Base-by-base conservation (phyloP, 176 grass and related monocot genomes). In the Eragrostis nindensis region DNA sequence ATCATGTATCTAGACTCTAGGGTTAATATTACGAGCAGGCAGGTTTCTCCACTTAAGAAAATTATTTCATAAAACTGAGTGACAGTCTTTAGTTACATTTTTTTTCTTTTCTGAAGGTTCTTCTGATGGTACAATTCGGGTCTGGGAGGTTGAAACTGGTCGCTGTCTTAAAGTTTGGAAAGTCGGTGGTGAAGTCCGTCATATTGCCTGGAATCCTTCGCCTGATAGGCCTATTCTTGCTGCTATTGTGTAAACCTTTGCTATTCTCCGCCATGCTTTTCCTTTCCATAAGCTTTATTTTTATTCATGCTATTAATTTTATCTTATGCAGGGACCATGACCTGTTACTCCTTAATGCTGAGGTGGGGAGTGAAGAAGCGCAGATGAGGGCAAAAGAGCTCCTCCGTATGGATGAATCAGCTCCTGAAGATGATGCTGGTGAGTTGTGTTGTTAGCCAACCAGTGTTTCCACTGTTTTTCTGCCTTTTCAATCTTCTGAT, bases 81-180 rank as follows among this genome's bases (percentile, higher is more conserved):
- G 65, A 0, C 27, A 60, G 22, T 57, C 40, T 68, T 36, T 80
- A 89, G 3, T 63, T 69, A 70, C 54, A 55, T 4, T 59, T 76
- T 12, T 46, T 12, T 77, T 40, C 10, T 85, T 39, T 57, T 81
- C 17, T 80, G 69, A 82, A 99, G 97, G 93, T 84, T 99, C 97
- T 73, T 76, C 63, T 79, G 97, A 99, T 85, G 97, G 97, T 74
- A 91, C 84, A 26, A 90, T 94, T 57, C 90, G 93, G 80, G 55
- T 99, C 62, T 99, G 93, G 96, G 97, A 99, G 80, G 89, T 99
- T 81, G 93, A 95, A 91, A 99, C 97, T 75, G 93, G 88, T 39
- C 86, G 97, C 7, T 95, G 93, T 57, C 68, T 91, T 40, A 93
- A 91, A 69, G 76, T 93, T 63, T 99, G 90, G 90, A 86, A 93